phyloP scores from a whole-genome alignment of 139 green algal species.

The Ostreobium quekettii region DNA sequence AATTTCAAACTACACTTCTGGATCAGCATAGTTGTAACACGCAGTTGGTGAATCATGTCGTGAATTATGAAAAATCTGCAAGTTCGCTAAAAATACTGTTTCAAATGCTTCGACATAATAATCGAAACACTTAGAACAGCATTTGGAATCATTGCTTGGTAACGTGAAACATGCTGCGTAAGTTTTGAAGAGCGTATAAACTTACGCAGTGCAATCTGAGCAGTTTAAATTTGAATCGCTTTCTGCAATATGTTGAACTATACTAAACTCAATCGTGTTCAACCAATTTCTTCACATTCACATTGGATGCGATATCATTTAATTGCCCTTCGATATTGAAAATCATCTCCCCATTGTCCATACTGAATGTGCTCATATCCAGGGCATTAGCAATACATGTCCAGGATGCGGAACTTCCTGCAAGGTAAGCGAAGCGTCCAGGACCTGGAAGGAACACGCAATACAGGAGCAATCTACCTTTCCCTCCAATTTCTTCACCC shows the following conservation, averaged over 20 bases:
- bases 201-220: neutral
- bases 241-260: neutral
- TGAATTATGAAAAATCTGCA: no score
- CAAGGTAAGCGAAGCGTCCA: neutral
- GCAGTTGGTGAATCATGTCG: no score
- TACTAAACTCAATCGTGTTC: neutral
- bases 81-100: neutral
- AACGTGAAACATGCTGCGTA: neutral
- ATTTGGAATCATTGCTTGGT: neutral
- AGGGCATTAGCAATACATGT: neutral
- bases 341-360: neutral
- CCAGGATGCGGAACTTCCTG: neutral
- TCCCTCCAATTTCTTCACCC: neutral
- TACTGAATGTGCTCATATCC: neutral
- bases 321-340: neutral
- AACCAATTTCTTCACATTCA: neutral
- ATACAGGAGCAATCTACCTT: constrained; percentile 2
- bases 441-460: no score
- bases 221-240: neutral
- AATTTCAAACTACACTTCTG: no score
- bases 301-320: neutral
- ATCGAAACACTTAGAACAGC: neutral
- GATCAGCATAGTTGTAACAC: no score
- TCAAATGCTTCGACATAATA: neutral
- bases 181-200: neutral